A percentile compares a stretch with the other conserved stretches of the same genome.
Conservation (phyloP, 2,329 filamentous ascomycete species). For the Alternaria viburni region DNA sequence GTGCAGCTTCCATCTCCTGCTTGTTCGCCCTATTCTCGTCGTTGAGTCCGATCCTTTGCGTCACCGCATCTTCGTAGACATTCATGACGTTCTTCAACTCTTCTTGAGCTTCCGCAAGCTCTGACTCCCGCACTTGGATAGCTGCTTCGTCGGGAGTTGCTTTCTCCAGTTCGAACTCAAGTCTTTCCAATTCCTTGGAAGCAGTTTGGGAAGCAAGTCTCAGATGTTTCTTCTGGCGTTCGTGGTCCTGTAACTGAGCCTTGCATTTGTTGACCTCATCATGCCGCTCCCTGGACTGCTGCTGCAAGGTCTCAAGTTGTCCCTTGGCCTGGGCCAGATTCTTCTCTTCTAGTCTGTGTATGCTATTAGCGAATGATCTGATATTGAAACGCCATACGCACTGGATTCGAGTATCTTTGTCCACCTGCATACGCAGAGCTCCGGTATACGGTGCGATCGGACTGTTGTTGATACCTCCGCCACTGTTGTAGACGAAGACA, state of each 20-base stretch:
- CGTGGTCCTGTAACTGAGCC: slow-evolving; percentile 58
- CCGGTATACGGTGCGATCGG: slow-evolving; percentile 62
- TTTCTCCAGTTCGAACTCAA: slow-evolving; percentile 69
- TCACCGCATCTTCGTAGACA: slow-evolving; percentile 58
- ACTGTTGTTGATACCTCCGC: slow-evolving; percentile 57
- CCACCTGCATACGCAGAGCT: slow-evolving; percentile 77
- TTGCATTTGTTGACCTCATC: slow-evolving; percentile 57
- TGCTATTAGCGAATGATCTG: slow-evolving; percentile 6
- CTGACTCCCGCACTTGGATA: slow-evolving; percentile 43
- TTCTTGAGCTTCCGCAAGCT: slow-evolving; percentile 34
- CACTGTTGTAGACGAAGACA: slow-evolving; percentile 47
- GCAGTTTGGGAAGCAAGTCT: slow-evolving; percentile 64
- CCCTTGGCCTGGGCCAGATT: slow-evolving; percentile 58
- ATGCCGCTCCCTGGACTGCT: slow-evolving; percentile 40
- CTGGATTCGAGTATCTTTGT: slow-evolving; percentile 71
- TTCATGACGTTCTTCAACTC: slow-evolving; percentile 64
- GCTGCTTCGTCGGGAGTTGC: slow-evolving; percentile 66
- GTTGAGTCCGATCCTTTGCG: slow-evolving; percentile 53
- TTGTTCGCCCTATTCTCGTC: slow-evolving; percentile 41
- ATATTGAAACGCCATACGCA: slow-evolving; percentile 26
- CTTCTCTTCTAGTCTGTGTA: slow-evolving; percentile 51
- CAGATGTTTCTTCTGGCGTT: slow-evolving; percentile 56
- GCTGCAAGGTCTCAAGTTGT: slow-evolving; percentile 35
- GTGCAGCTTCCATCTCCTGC: slow-evolving; percentile 36
- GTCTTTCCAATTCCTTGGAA: slow-evolving; percentile 66